phyloP scores from a whole-genome alignment of 495 filamentous ascomycete genomes.

The Staphylotrichum tortipilum region DNA sequence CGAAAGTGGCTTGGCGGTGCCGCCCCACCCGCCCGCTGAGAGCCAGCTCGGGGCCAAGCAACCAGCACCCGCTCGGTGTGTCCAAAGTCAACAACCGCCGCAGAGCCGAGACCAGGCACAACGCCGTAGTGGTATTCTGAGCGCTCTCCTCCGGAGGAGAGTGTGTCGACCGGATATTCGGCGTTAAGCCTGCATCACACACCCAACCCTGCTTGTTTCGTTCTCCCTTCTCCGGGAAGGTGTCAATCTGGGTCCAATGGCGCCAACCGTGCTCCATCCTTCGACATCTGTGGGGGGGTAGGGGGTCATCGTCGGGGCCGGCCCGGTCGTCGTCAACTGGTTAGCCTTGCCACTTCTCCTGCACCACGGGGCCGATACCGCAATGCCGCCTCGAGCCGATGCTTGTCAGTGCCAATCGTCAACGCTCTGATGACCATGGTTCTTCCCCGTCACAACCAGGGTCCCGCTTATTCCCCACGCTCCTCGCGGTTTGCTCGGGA shows the following conservation, averaged over 20 bases:
- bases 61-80: no score
- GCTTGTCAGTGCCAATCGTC: background rate
- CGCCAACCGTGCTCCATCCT: background rate
- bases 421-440: background rate
- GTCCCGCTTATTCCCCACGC: constrained; percentile 10
- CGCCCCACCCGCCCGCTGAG: no score
- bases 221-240: background rate
- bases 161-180: no score
- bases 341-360: background rate
- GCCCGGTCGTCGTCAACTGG: background rate
- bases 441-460: background rate
- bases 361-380: constrained; percentile 6
- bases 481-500: constrained; percentile 6
- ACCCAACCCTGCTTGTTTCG: background rate
- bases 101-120: no score
- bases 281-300: no score
- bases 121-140: no score
- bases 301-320: background rate
- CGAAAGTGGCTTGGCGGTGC: no score
- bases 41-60: no score
- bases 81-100: no score
- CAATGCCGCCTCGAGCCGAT: background rate
- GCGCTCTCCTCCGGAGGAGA: no score
- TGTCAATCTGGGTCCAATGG: background rate
- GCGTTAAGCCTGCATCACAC: no score